phyloP scores from a whole-genome alignment of 2,329 filamentous ascomycete genomes.

The Dendryphion nanum region DNA sequence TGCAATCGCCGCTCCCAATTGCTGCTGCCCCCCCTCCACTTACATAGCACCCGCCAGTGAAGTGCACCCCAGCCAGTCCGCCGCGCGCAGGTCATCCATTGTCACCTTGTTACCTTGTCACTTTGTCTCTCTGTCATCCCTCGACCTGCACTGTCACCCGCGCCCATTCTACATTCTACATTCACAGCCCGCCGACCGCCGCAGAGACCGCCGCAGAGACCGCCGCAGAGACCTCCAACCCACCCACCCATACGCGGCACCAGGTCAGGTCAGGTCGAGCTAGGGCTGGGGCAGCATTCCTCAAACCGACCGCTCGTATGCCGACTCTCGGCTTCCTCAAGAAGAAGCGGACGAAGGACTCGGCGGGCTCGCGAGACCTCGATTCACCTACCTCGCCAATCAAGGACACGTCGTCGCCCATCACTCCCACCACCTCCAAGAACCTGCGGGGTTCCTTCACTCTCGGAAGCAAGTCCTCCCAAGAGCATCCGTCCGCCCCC shows the following conservation, averaged over 20 bases:
- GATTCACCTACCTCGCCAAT: conserved; percentile 67
- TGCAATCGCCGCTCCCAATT: neutral
- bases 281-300: conserved; percentile 27
- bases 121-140: conserved; percentile 7
- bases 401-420: conserved; percentile 53
- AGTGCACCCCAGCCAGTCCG: neutral
- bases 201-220: conserved; percentile 7
- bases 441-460: conserved; percentile 26
- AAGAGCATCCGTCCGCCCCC: conserved; percentile 10
- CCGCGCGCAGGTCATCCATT: neutral
- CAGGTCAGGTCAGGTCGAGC: conserved; percentile 15
- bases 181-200: conserved; percentile 8
- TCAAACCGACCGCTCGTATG: conserved; percentile 58
- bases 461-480: conserved; percentile 30
- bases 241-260: too few relatives aligned
- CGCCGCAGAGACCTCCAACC: too few relatives aligned
- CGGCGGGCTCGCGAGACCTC: conserved; percentile 57
- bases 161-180: too few relatives aligned
- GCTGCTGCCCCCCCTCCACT: neutral
- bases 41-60: neutral
- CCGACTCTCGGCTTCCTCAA: conserved; percentile 94
- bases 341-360: conserved; percentile 98
- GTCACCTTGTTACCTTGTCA: conserved; percentile 1
- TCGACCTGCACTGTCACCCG: too few relatives aligned
- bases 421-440: conserved; percentile 33